Evolutionary conservation across 768 basidiomycete genomes (phyloP).

Genomic region (Tulasnella sp.): DNA sequence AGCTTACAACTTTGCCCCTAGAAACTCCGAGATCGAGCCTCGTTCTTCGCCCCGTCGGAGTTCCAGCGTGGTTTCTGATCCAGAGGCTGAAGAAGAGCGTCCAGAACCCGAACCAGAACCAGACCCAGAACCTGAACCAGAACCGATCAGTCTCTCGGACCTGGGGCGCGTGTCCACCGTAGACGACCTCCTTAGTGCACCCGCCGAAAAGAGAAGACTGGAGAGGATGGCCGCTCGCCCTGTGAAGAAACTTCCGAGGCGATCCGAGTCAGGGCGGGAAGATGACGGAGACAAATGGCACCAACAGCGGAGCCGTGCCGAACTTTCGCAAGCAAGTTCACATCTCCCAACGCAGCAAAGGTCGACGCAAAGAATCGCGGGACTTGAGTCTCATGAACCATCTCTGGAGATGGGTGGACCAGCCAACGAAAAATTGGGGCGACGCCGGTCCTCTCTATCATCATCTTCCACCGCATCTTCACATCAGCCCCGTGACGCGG

Average conservation of each 20-base stretch:
- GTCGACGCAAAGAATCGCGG: background rate
- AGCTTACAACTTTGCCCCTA: background rate
- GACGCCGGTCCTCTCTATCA: background rate
- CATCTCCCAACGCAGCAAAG: background rate
- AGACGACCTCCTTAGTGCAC: background rate
- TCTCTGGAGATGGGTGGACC: background rate
- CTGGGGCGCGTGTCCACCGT: background rate
- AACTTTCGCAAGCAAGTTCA: background rate
- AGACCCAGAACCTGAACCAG: background rate
- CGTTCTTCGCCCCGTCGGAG: background rate
- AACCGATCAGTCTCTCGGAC: background rate
- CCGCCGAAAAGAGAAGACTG: background rate
- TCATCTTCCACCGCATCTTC: background rate
- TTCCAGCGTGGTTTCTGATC: background rate
- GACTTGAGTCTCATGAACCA: background rate
- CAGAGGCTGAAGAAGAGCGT: background rate
- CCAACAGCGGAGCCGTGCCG: background rate
- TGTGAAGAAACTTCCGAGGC: background rate
- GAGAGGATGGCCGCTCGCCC: background rate
- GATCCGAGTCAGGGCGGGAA: background rate
- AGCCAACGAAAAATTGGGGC: background rate
- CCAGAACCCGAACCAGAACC: background rate
- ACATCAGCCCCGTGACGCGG: background rate
- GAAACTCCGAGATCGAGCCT: background rate
- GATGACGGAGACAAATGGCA: background rate